Conservation (phyloP, 768 basidiomycete species). For the Amanita pallidorosea region DNA sequence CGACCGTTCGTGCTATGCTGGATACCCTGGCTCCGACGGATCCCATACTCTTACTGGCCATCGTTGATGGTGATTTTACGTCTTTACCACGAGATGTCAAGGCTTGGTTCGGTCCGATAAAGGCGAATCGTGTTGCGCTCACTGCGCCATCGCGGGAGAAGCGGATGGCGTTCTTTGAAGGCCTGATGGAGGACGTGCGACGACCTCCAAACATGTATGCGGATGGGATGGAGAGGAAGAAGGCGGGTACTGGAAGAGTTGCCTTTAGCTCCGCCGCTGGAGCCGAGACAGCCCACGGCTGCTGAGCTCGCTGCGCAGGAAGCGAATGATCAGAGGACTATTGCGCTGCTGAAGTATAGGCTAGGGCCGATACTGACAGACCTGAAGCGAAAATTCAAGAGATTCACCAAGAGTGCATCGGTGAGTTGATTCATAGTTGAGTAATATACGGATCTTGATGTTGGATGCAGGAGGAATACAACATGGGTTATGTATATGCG, state of each 20-base stretch:
- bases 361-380: constrained; percentile 85
- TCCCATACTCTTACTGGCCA: constrained; percentile 84
- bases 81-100: constrained; percentile 75
- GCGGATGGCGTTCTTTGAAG: constrained; percentile 66
- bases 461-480: constrained; percentile 60
- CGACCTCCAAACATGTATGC: constrained; percentile 82
- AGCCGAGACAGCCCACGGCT: constrained; percentile 71
- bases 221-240: constrained; percentile 76
- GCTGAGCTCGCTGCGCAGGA: constrained; percentile 77
- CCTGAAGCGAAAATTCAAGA: constrained; percentile 85
- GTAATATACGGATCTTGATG: constrained; percentile 2
- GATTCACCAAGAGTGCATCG: constrained; percentile 71
- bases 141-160: constrained; percentile 38
- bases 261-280: constrained; percentile 81
- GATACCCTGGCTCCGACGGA: constrained; percentile 88
- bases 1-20: constrained; percentile 83
- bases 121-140: constrained; percentile 67
- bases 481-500: constrained; percentile 28
- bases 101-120: constrained; percentile 79
- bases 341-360: constrained; percentile 81
- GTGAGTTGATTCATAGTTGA: constrained; percentile 31
- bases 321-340: constrained; percentile 68
- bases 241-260: constrained; percentile 78
- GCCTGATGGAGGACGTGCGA: constrained; percentile 56
- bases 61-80: constrained; percentile 69